Evolutionary conservation across 768 basidiomycete genomes (phyloP), one percentile per base, ranked within the genome.

Genomic region (Leccinum broughii): DNA sequence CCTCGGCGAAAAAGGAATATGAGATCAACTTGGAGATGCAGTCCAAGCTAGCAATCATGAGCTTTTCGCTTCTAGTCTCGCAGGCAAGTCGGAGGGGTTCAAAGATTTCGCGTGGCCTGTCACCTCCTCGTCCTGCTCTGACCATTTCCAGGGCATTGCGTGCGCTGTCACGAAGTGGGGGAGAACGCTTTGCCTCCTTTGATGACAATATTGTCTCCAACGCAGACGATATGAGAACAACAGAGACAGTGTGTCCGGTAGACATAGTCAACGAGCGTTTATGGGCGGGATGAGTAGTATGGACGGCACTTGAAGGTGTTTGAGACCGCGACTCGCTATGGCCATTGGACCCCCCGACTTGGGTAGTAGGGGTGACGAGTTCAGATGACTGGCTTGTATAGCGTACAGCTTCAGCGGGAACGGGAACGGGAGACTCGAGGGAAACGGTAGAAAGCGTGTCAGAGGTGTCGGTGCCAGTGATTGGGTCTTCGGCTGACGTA

Each of bases 21-120:
- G 95, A 95, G 63, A 98, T 92, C 65, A 99, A 85, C 76, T 99
- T 99, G 57, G 94, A 93, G 61, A 98, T 94, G 70, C 97, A 95
- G 75, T 99, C 97, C 72, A 99, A 79, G 67, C 95, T 96, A 17
- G 95, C 92, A 71, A 97, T 93, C 89, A 95, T 92, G 35, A 98
- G 83, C 66, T 93, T 93, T 72, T 98, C 95, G 63, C 83, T 91
- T 55, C 88, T 84, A 4, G 95, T 98, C 79, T 98, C 96, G 77
- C 97, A 98, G 9, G 97, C 97, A 55, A 98, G 80, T 53, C 93
- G 86, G 57, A 99, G 81, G n/a, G 97, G 95, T 68, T 97, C 93
- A 69, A 99, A 93, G 55, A 98, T 91, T 69, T 95, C 90, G 60
- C 92, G 82, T 41, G 93, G 93, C 54, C 75, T 79, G 69, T 89